Evolutionary conservation across 371 early-diverging fungal species (phyloP).

Genomic region (Parasitella parasitica): DNA sequence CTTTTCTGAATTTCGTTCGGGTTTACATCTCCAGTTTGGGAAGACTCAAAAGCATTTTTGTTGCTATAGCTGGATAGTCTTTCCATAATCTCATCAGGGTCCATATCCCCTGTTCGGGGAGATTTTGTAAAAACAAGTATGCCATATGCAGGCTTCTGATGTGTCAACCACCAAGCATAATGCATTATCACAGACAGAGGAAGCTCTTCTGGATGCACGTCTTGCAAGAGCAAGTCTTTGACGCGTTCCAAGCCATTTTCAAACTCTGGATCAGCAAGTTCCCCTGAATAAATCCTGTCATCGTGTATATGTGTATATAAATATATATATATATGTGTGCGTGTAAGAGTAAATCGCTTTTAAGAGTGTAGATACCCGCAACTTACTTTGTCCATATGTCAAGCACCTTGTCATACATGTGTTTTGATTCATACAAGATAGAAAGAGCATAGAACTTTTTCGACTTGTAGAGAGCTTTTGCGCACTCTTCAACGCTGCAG

Average conservation of each 20-base stretch:
- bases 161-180: constrained; percentile 64
- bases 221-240: constrained; percentile 41
- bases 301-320: too few relatives aligned
- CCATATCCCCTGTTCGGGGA: constrained; percentile 55
- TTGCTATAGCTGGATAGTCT: constrained; percentile 45
- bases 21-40: constrained; percentile 56
- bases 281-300: constrained; percentile 52
- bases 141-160: constrained; percentile 47
- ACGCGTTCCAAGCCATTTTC: constrained; percentile 50
- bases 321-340: too few relatives aligned
- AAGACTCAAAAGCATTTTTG: constrained; percentile 42
- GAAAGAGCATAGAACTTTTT: constrained; percentile 68
- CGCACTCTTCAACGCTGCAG: constrained; percentile 55
- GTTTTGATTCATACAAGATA: constrained; percentile 59
- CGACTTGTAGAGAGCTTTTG: constrained; percentile 35
- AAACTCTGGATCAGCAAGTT: constrained; percentile 56
- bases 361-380: too few relatives aligned
- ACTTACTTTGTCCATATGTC: constrained; percentile 70
- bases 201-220: constrained; percentile 32
- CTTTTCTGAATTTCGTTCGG: constrained; percentile 44
- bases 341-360: too few relatives aligned
- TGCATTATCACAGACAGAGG: constrained; percentile 44
- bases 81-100: constrained; percentile 49
- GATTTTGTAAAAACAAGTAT: constrained; percentile 52
- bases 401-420: constrained; percentile 52